Evolutionary conservation across 176 grass and related monocot genomes (phyloP), one percentile per base, ranked within the genome.

Genomic region (Oryza coarctata): DNA sequence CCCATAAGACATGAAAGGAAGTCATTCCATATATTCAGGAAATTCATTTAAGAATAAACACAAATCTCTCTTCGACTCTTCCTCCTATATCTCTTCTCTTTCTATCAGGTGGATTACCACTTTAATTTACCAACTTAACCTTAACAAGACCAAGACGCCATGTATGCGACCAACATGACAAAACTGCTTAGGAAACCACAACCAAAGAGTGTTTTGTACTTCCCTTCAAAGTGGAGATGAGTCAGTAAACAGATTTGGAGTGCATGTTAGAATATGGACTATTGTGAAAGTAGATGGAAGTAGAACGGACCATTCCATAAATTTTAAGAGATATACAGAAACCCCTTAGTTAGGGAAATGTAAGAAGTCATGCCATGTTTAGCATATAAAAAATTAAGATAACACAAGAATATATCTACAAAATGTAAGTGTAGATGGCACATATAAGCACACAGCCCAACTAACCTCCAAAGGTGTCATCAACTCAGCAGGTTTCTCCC

Each of bases 401-500:
- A 14, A 78, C 32, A 70, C 9, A 65, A 49, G 62, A 49, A 78
- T 20, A 33, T 49, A 31, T 6, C 58, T 67, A 29, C 23, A 44
- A 30, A 73, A 70, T 45, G 82, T 47, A 41, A 34, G 23, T 26
- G 45, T 12, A 86, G 77, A 64, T 70, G 71, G 23, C 61, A 12
- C 20, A 33, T 64, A 86, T 63, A 90, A 80, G 79, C 66, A 76
- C 41, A 66, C 27, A 61, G 75, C 40, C 75, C 2, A 73, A 74
- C 79, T 87, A 84, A 99, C 96, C 96, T 95, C 93, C 71, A 81
- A 81, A 74, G 85, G 87, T 27, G 93, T 95, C 93, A 95, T 95
- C 79, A 95, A 73, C 71, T 95, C 93, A 83, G 78, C 66, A 22
- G 93, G 93, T 86, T 95, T 95, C 82, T 95, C 93, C 93, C 93